phyloP scores from a whole-genome alignment of 2,329 filamentous ascomycete species.

The Periconia sp. region DNA sequence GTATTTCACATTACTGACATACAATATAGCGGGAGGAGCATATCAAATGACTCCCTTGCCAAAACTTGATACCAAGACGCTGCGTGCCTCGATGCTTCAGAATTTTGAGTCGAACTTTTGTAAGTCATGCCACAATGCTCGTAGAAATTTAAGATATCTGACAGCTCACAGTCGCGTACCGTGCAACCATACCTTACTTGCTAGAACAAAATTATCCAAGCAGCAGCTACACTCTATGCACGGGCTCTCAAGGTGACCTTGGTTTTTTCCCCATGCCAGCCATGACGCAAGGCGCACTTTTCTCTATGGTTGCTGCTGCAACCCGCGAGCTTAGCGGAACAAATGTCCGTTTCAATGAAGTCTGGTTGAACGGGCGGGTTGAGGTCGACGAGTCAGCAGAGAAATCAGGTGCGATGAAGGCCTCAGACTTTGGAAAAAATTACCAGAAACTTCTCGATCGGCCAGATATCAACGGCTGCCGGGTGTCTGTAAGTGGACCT shows the following conservation, averaged over 20 bases:
- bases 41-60: neutral
- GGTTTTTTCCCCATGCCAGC: conserved; percentile 3
- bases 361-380: conserved; percentile 36
- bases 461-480: too few relatives aligned
- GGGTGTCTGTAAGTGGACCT: too few relatives aligned
- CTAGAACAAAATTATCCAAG: conserved; percentile 8
- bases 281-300: conserved; percentile 46
- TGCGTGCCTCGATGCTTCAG: conserved; percentile 2
- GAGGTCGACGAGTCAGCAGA: conserved; percentile 10
- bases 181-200: conserved; percentile 12
- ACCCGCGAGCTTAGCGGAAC: conserved; percentile 33
- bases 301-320: conserved; percentile 40
- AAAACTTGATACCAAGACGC: conserved; percentile 3
- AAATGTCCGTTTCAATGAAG: conserved; percentile 50
- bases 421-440: conserved; percentile 10
- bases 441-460: too few relatives aligned
- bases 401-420: conserved; percentile 6
- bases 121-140: conserved; percentile 2
- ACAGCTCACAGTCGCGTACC: conserved; percentile 10
- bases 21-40: conserved; percentile 6
- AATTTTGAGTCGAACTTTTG: conserved; percentile 13
- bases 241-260: conserved; percentile 11
- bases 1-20: neutral
- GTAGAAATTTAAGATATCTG: neutral
- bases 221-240: conserved; percentile 13